Conservation (phyloP, 257 asterid species). For the Solanum bulbocastanum region DNA sequence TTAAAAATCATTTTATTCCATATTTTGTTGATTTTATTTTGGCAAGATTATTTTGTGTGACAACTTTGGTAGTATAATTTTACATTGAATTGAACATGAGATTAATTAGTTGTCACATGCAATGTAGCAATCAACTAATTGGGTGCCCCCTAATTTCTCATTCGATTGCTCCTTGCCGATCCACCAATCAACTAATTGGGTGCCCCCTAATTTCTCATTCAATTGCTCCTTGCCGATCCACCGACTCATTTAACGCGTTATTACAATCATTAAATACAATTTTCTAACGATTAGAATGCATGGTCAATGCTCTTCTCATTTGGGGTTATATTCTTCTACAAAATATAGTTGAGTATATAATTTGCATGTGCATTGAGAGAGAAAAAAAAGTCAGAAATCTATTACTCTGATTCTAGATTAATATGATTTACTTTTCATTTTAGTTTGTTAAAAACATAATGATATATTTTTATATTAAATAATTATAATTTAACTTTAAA, state of each 20-base stretch:
- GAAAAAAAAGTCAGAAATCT: background rate
- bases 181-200: too few relatives aligned
- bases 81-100: too few relatives aligned
- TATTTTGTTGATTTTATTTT: background rate
- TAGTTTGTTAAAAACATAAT: too few relatives aligned
- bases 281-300: background rate
- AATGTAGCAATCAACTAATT: background rate
- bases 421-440: background rate
- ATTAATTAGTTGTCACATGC: background rate
- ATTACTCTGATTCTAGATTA: too few relatives aligned
- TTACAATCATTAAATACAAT: background rate
- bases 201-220: too few relatives aligned
- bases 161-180: too few relatives aligned
- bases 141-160: too few relatives aligned
- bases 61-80: background rate
- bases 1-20: background rate
- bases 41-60: background rate
- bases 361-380: background rate
- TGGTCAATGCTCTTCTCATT: background rate
- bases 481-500: too few relatives aligned
- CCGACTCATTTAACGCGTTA: background rate
- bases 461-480: too few relatives aligned
- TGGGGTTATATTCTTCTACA: background rate
- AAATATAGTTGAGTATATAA: too few relatives aligned
- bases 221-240: background rate